Base-by-base conservation (phyloP, 371 early-diverging fungal genomes). In the Mortierella sp. region DNA sequence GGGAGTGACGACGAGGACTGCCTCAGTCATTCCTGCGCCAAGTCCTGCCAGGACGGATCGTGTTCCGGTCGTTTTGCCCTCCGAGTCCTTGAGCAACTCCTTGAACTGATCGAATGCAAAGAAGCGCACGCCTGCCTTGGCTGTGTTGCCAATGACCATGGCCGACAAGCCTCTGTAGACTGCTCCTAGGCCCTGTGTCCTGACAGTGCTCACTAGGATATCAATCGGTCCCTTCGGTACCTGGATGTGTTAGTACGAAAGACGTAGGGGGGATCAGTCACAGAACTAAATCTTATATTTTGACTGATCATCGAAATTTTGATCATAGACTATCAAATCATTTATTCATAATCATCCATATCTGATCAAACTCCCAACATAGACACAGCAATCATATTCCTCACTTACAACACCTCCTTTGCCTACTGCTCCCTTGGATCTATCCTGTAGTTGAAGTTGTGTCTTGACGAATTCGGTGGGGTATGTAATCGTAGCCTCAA, bases 381-480 rank as follows among this genome's bases (percentile, higher is more conserved):
- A 37, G 6, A 14, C 6, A 21, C 53, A 53, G 31, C 53, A 31
- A 15, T 53, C 15, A n/a, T n/a, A n/a, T n/a, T n/a, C n/a, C n/a
- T n/a, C n/a, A 54, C 56, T 50, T 55, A 49, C 55, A 23, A 39
- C 23, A 28, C 24, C 56, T 17, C 54, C 64, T 11, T 54, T 54
- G 24, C 44, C 28, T 3, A 47, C 21, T n/a, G 37, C 47, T 3
- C 64, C 57, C 15, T 64, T 64, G 50, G 56, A 78, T 21, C 82
- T 86, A 8, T 87, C 87, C 63, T 94, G 95, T 6, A 97, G 86
- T 73, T 97, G 97, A 30, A 97, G 83, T 59, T 93, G 94, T 11
- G 97, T 97, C 72, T 97, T 97, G 53, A 95, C 90, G 73, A 91
- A 94, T 79, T 96, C 96, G 2, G 95, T 95, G 1, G 96, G 96